Base-by-base conservation (phyloP, 352 stramenopile genomes). In the Globisporangium yorkense region DNA sequence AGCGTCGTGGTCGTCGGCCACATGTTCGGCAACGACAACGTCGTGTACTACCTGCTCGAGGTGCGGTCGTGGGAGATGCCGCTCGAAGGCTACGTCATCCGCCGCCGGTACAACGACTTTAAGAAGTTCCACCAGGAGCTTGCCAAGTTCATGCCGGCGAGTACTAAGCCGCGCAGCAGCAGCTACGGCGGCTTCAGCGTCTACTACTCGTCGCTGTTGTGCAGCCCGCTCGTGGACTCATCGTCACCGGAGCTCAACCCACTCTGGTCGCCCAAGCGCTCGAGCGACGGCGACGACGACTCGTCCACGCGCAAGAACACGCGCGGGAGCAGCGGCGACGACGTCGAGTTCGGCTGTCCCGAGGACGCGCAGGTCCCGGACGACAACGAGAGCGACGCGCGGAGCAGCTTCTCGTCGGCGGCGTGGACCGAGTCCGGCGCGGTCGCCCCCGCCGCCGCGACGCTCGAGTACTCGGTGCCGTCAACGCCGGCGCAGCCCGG, bases 31-130 rank as follows among this genome's bases (percentile, higher is more conserved):
- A 84, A 62, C 24, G 75, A 87, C 55, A 78, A 80, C 43, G 66
- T 89, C 51, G 80, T 89, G 51, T 89, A 89, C 66, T 89, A 92
- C 63, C 63, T 89, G 40, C 49, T 92, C 41, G 80, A 92, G 50
- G 77, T 92, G 58, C 74, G 77, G 16, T 88, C 79, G 16, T 82
- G 72, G 66, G 80, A 89, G 50, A 74, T 69, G 49, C 82, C 82
- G 37, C 77, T 92, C 5, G 82, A 92, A n/a, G 75, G 72, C 10
- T 92, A 92, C 72, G 80, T 89, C 51, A 74, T 92, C 46, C 79
- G 82, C 18, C 75, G 82, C 21, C 75, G 82, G 6, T 92, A 86
- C 68, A 87, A 84, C 57, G 82, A 92, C 61, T 89, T 92, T 51
- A 78, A 77, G 61, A 63, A 69, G 45, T 76, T 92, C 63, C 75